Conservation (phyloP, 1,139 yeast species). For the Pichia sp. region DNA sequence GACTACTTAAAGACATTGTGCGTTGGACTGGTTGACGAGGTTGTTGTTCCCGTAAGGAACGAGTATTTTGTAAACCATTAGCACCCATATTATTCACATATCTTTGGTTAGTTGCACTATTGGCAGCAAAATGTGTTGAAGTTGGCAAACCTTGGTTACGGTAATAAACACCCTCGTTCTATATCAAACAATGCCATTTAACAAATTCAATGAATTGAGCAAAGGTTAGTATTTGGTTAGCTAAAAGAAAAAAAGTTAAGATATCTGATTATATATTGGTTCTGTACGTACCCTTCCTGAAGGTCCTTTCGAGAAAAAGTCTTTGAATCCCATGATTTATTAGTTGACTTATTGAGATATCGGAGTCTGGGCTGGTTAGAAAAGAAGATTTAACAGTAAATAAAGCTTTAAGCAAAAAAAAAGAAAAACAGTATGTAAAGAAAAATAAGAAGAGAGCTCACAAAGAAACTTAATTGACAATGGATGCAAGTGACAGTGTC, state of each 20-base stretch:
- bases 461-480: background rate
- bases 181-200: background rate
- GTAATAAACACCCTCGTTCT: constrained; percentile 3
- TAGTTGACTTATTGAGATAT: background rate
- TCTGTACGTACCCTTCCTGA: constrained; percentile 20
- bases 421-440: background rate
- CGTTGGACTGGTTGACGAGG: constrained; percentile 10
- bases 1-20: constrained; percentile 25
- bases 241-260: too few relatives aligned
- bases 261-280: too few relatives aligned
- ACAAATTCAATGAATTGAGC: background rate
- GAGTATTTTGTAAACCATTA: constrained; percentile 9
- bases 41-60: constrained; percentile 10
- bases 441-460: background rate
- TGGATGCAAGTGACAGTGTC: too few relatives aligned
- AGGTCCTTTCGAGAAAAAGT: constrained; percentile 23
- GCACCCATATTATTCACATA: constrained; percentile 9
- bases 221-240: constrained; percentile 6
- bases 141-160: constrained; percentile 8
- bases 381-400: too few relatives aligned
- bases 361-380: too few relatives aligned
- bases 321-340: constrained; percentile 23
- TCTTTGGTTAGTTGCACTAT: constrained; percentile 14
- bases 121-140: constrained; percentile 3
- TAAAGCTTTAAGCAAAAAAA: too few relatives aligned